Base-by-base conservation (phyloP, 345 rosid genomes). In the Pugionium cornutum region DNA sequence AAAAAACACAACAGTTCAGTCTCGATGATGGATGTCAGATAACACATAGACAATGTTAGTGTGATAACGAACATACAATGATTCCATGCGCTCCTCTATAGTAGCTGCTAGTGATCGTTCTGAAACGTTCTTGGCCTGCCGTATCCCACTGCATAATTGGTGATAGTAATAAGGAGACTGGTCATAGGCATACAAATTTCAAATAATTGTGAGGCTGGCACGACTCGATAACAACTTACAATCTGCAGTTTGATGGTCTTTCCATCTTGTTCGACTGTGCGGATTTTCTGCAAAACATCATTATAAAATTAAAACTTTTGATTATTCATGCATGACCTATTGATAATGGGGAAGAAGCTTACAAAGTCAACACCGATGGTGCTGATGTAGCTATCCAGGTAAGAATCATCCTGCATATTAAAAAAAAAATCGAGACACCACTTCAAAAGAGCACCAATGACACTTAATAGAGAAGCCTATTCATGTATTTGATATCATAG, bases 51-150 rank as follows among this genome's bases (percentile, higher is more conserved):
- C 4, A 63, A 1, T 4, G 37, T 1, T 7, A 48, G 27, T 18
- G 18, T 39, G 46, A 48, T 9, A 48, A 4, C 1, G 32, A 39
- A 11, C 83, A 58, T 70, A 89, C 95, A 43, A 89, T 87, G 4
- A 87, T 89, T 69, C 97, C 97, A 75, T 89, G 97, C 11, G 97
- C 97, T 55, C 95, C 97, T 77, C 95, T 86, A 72, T 89, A 87
- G 80, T 89, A 89, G 77, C 95, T 89, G 71, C 97, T 89, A 40
- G 97, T 87, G 74, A 87, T 89, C 1, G 97, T 89, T 80, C 95
- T 81, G 77, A 89, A 89, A 58, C 95, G 83, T 67, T 89, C 97
- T 75, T 89, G 97, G 11, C 97, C 97, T 33, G 97, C 97, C 25
- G 97, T 89, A 73, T 89, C 97, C 97, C 97, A 89, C 95, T 89